Conservation (phyloP, 371 early-diverging fungal genomes). For the Actinomortierella ambigua region DNA sequence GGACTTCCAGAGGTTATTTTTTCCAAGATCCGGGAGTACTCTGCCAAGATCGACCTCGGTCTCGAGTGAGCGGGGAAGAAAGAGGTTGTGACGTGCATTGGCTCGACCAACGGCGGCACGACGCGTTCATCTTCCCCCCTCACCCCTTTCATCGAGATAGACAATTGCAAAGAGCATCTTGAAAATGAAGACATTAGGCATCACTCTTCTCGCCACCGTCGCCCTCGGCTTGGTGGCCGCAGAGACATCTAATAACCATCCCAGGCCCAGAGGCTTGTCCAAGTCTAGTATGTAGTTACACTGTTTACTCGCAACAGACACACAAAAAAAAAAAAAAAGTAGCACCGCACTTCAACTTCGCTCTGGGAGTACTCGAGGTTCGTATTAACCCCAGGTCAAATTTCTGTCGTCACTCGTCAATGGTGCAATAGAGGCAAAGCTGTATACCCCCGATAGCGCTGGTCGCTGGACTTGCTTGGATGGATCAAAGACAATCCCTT, state of each 20-base stretch:
- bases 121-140: neutral
- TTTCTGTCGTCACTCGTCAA: neutral
- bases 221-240: slow-evolving; percentile 16
- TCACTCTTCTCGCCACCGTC: slow-evolving; percentile 22
- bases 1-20: slow-evolving; percentile 43
- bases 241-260: slow-evolving; percentile 2
- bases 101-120: too few species aligned
- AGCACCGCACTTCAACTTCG: neutral
- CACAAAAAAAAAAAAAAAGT: neutral
- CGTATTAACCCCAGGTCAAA: neutral
- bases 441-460: slow-evolving; percentile 47
- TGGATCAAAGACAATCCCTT: slow-evolving; percentile 68
- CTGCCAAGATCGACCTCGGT: slow-evolving; percentile 45
- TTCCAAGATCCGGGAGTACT: slow-evolving; percentile 47
- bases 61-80: too few species aligned
- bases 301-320: neutral
- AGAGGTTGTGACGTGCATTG: too few species aligned
- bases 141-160: slow-evolving; percentile 9
- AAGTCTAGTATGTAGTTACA: slow-evolving; percentile 27
- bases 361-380: neutral
- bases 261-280: slow-evolving; percentile 21
- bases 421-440: slow-evolving; percentile 37
- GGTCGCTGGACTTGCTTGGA: slow-evolving; percentile 79
- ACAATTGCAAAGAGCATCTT: too few species aligned
- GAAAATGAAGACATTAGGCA: slow-evolving; percentile 16